Evolutionary conservation across 2,329 filamentous ascomycete species (phyloP).

Genomic region (Ampelomyces quisqualis): DNA sequence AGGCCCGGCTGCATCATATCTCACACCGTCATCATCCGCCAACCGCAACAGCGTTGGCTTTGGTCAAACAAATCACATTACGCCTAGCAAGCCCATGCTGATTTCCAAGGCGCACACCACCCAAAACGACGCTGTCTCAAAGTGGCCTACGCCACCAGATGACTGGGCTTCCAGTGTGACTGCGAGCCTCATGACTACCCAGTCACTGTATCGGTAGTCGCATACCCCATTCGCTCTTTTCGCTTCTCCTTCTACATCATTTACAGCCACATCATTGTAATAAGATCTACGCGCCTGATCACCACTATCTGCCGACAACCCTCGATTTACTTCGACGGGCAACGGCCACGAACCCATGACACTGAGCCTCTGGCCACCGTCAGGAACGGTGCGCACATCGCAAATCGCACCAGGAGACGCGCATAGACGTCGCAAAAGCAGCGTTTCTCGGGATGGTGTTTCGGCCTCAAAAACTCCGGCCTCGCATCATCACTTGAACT

Average conservation of each 20-base stretch:
- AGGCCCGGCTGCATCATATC: conserved; percentile 60
- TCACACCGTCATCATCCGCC: conserved; percentile 77
- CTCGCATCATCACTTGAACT: conserved; percentile 29
- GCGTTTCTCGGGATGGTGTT: conserved; percentile 35
- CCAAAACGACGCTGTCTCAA: conserved; percentile 56
- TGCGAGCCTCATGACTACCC: conserved; percentile 60
- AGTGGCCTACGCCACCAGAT: conserved; percentile 95
- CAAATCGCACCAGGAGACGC: conserved; percentile 24
- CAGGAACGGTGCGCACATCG: conserved; percentile 41
- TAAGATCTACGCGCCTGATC: conserved; percentile 29
- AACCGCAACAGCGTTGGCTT: conserved; percentile 77
- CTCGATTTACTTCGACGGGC: conserved; percentile 27
- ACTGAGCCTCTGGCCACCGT: conserved; percentile 36
- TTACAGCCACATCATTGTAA: conserved; percentile 36
- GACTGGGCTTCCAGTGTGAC: conserved; percentile 87
- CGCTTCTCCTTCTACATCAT: conserved; percentile 30
- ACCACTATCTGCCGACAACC: conserved; percentile 27
- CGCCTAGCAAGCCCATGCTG: conserved; percentile 70
- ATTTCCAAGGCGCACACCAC: conserved; percentile 52
- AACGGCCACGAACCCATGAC: conserved; percentile 37
- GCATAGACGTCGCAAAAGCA: conserved; percentile 26
- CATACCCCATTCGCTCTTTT: conserved; percentile 11
- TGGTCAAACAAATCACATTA: conserved; percentile 60
- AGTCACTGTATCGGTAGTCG: conserved; percentile 41
- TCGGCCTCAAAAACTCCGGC: conserved; percentile 25